Evolutionary conservation across 148 eudicot genomes (phyloP).

Genomic region (Selenicereus undatus): DNA sequence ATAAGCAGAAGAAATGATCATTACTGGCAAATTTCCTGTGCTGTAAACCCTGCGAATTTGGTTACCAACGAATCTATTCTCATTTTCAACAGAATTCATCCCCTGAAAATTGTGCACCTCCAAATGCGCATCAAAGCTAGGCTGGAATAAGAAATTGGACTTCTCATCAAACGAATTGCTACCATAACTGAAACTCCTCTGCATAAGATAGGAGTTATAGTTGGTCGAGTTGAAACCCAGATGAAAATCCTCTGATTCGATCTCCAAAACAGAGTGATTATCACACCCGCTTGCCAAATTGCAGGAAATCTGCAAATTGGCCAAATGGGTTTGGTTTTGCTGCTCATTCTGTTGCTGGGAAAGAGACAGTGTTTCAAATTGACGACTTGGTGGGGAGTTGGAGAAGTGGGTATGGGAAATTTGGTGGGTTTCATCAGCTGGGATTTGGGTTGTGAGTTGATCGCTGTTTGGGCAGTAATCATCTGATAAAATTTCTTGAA

Average conservation of each 20-base stretch:
- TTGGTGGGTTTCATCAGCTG: constrained; percentile 33
- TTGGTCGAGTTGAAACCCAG: constrained; percentile 31
- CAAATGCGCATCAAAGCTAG: constrained; percentile 37
- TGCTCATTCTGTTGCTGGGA: constrained; percentile 6
- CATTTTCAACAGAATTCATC: constrained; percentile 13
- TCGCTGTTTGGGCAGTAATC: background rate
- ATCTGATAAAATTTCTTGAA: constrained; percentile 39
- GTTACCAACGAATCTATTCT: constrained; percentile 18
- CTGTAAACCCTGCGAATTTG: constrained; percentile 80
- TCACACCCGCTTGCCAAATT: constrained; percentile 25
- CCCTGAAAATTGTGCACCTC: constrained; percentile 22
- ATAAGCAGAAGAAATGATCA: background rate
- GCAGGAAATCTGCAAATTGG: constrained; percentile 27
- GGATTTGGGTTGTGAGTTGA: constrained; percentile 19
- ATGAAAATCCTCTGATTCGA: constrained; percentile 61
- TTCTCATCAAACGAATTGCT: constrained; percentile 49
- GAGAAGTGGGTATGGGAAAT: constrained; percentile 41
- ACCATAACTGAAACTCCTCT: constrained; percentile 46
- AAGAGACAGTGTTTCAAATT: constrained; percentile 46
- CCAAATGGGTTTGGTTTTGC: constrained; percentile 30
- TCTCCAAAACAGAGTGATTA: constrained; percentile 37
- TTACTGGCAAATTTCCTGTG: constrained; percentile 85
- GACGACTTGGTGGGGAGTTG: constrained; percentile 62
- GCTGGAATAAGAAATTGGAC: constrained; percentile 44
- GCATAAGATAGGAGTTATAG: constrained; percentile 41